Evolutionary conservation across 2,329 filamentous ascomycete species (phyloP).

Genomic region (Fusarium fracticaudum): DNA sequence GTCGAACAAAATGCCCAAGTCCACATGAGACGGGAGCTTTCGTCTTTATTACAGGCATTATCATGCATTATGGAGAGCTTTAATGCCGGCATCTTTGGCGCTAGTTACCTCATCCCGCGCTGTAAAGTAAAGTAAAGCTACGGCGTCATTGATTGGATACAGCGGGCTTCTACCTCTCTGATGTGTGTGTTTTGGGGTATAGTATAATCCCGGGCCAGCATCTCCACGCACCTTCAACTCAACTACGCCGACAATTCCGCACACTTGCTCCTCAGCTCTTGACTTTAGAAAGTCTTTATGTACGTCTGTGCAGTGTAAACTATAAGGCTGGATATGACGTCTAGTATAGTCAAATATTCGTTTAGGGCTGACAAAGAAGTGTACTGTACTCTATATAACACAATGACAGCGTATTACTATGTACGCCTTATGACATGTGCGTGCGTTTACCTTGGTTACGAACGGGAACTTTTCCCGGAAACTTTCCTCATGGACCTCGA

Average conservation of each 20-base stretch:
- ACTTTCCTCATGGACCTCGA: not conserved
- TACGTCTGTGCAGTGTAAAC: not conserved
- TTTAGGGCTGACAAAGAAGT: constrained; percentile 13
- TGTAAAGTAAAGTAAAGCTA: not conserved
- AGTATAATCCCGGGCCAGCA: not conserved
- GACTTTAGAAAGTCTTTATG: not conserved
- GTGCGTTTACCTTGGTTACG: not conserved
- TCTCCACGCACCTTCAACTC: not conserved
- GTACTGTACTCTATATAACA: not conserved
- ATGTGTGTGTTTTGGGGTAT: not conserved
- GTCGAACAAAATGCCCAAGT: not conserved
- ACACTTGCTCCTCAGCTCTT: not conserved
- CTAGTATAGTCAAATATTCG: not conserved
- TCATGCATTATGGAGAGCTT: not conserved
- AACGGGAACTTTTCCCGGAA: not conserved
- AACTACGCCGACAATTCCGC: constrained; percentile 17
- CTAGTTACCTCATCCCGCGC: constrained; percentile 10
- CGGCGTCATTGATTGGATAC: constrained; percentile 8
- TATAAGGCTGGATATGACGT: constrained; percentile 24
- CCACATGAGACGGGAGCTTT: not conserved
- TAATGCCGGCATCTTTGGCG: constrained; percentile 6
- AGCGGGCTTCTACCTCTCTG: not conserved
- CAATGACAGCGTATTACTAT: not conserved
- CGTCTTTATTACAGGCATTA: not conserved
- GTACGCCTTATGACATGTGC: not conserved